Conservation (phyloP, 257 asterid genomes). For the Lycium barbarum region DNA sequence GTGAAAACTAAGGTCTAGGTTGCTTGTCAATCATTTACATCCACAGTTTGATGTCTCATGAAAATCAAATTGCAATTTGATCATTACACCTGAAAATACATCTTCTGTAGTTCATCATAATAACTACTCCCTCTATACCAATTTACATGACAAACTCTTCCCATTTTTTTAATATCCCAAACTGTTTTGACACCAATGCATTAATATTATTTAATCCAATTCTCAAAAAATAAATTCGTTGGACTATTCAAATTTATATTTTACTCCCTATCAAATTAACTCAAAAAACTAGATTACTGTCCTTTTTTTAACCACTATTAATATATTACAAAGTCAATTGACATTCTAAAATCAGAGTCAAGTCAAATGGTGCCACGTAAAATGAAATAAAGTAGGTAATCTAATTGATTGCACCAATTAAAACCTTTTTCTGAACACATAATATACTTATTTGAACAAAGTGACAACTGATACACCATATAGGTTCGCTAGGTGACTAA, state of each 20-base stretch:
- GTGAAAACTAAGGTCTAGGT: conserved; percentile 2
- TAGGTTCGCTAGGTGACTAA: not conserved
- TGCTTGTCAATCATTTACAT: conserved; percentile 5
- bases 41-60: conserved; percentile 5
- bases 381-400: not conserved
- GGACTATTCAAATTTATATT: not conserved
- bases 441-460: not conserved
- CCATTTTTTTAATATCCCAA: not conserved
- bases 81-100: not conserved
- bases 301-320: not conserved
- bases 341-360: not conserved
- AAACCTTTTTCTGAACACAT: not conserved
- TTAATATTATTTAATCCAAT: not conserved
- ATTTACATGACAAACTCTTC: not conserved
- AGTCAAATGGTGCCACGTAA: not conserved
- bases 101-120: not conserved
- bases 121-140: not conserved
- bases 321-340: not conserved
- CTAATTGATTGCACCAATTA: not conserved
- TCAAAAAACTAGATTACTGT: not conserved
- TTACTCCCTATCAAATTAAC: not conserved
- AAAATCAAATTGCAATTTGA: conserved; percentile 5
- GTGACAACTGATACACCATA: not conserved
- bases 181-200: conserved; percentile 1
- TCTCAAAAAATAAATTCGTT: not conserved